Evolutionary conservation across 805 yeast genomes (phyloP).

Genomic region (Pichia heedii): DNA sequence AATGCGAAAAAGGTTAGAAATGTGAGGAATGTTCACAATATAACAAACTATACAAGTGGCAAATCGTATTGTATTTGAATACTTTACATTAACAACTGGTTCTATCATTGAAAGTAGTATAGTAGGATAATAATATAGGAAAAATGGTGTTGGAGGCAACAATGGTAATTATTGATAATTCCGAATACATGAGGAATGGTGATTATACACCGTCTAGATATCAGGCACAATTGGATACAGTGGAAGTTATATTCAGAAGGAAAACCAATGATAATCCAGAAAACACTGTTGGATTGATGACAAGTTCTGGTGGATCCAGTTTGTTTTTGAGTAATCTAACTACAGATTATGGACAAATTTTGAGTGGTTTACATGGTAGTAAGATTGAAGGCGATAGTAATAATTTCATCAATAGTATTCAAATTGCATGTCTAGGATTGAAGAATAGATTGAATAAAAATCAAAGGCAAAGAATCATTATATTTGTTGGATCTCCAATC

Average conservation of each 20-base stretch:
- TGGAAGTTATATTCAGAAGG: slow-evolving; percentile 75
- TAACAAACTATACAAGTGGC: not conserved
- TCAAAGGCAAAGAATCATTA: slow-evolving; percentile 83
- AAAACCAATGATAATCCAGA: slow-evolving; percentile 89
- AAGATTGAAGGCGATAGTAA: slow-evolving; percentile 50
- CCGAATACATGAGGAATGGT: slow-evolving; percentile 93
- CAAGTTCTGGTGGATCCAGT: slow-evolving; percentile 81
- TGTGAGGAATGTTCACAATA: too few relatives aligned
- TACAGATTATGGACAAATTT: slow-evolving; percentile 74
- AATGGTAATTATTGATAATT: slow-evolving; percentile 89
- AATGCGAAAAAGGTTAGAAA: too few relatives aligned
- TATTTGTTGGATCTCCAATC: slow-evolving; percentile 84
- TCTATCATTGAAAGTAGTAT: too few relatives aligned
- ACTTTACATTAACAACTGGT: too few relatives aligned
- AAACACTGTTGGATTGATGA: slow-evolving; percentile 82
- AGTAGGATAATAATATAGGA: too few relatives aligned
- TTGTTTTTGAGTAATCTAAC: slow-evolving; percentile 85
- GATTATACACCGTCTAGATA: slow-evolving; percentile 83
- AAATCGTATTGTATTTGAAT: too few relatives aligned
- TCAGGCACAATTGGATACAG: slow-evolving; percentile 88
- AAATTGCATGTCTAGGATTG: slow-evolving; percentile 87
- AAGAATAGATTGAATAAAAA: slow-evolving; percentile 94
- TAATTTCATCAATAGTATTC: slow-evolving; percentile 75
- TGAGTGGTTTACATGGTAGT: slow-evolving; percentile 76
- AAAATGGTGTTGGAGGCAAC: slow-evolving; percentile 92